Conservation (phyloP, 169 alveolate genomes). For the Cryptosporidium andersoni region DNA sequence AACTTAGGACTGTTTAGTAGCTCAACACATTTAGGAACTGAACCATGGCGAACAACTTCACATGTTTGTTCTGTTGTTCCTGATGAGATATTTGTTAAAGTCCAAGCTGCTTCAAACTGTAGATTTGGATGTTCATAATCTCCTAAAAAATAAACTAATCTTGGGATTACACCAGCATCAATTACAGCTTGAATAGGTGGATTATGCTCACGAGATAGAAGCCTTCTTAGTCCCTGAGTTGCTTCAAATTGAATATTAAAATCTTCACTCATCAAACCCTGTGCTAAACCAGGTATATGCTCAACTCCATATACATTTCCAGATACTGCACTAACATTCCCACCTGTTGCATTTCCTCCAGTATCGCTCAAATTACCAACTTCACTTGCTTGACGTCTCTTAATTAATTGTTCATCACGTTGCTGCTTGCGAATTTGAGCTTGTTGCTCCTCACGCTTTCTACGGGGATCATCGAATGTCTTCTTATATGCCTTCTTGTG, state of each 20-base stretch:
- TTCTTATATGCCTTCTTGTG: conserved; percentile 82
- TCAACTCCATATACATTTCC: conserved; percentile 74
- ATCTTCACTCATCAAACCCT: conserved; percentile 81
- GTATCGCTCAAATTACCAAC: conserved; percentile 23
- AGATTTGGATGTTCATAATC: conserved; percentile 89
- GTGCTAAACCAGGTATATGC: conserved; percentile 76
- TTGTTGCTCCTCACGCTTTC: conserved; percentile 89
- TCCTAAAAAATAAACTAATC: conserved; percentile 85
- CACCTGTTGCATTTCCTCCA: conserved; percentile 73
- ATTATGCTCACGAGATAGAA: conserved; percentile 89
- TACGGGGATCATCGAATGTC: conserved; percentile 88
- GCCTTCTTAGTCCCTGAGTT: conserved; percentile 90
- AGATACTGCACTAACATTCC: conserved; percentile 49
- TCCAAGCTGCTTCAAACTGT: conserved; percentile 97
- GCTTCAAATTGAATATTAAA: conserved; percentile 82
- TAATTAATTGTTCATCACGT: conserved; percentile 85
- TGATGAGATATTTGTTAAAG: conserved; percentile 94
- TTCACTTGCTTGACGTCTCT: conserved; percentile 80
- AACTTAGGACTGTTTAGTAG: conserved; percentile 88
- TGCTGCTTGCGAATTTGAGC: conserved; percentile 90
- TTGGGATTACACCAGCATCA: conserved; percentile 95
- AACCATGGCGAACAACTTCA: conserved; percentile 75
- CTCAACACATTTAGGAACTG: conserved; percentile 85
- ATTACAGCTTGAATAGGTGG: conserved; percentile 94
- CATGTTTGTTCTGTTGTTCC: conserved; percentile 94